A percentile compares a stretch with the other conserved stretches of the same genome.
Evolutionary conservation across 345 rosid species (phyloP).

Genomic region (Brassica napus): DNA sequence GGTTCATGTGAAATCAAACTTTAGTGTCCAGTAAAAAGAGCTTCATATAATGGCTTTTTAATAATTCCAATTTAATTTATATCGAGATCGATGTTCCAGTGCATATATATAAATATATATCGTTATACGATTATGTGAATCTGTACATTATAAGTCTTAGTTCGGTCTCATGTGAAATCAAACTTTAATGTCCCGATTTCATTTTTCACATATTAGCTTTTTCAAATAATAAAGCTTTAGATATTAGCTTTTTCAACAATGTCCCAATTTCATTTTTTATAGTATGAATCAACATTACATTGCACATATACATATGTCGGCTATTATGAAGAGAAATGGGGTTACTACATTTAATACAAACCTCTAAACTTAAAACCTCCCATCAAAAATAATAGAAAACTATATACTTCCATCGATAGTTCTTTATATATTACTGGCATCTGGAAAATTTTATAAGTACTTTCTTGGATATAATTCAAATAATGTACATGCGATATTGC

Average conservation of each 20-base stretch:
- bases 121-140: too few species aligned
- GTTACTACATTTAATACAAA: not conserved
- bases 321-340: not conserved
- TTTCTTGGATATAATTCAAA: not conserved
- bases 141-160: too few species aligned
- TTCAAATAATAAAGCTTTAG: not conserved
- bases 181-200: not conserved
- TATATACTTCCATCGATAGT: not conserved
- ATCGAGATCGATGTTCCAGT: too few species aligned
- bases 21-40: not conserved
- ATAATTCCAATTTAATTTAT: too few species aligned
- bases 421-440: not conserved
- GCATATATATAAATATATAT: too few species aligned
- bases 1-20: conserved; percentile 34
- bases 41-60: not conserved
- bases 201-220: too few species aligned
- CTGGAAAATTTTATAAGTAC: not conserved
- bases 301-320: not conserved
- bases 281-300: too few species aligned
- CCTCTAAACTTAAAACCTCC: not conserved
- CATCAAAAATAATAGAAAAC: not conserved
- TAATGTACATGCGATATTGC: not conserved
- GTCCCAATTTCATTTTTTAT: conserved; percentile 1
- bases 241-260: not conserved
- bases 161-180: not conserved